phyloP scores from a whole-genome alignment of 441 rosid genomes.

The Corymbia citriodora region DNA sequence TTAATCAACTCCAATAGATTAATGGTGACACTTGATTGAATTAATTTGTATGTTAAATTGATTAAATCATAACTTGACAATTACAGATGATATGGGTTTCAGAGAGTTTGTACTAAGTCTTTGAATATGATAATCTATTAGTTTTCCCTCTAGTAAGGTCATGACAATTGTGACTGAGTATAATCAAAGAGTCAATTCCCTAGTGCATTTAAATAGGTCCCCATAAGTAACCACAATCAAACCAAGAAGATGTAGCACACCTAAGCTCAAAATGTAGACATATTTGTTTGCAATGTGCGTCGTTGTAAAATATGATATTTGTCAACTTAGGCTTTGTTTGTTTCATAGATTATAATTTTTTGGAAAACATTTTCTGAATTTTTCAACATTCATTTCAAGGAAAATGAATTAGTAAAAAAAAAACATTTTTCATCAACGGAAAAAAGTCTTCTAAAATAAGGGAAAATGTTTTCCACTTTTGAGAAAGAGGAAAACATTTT shows the following conservation, averaged over 20 bases:
- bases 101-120: neutral
- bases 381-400: no score
- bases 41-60: no score
- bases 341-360: no score
- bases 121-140: accelerated
- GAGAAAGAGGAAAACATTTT: no score
- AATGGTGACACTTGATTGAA: accelerated
- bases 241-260: neutral
- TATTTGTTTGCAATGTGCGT: accelerated
- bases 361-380: no score
- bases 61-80: neutral
- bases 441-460: no score
- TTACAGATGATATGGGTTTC: neutral
- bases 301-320: accelerated
- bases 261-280: neutral
- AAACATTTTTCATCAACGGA: no score
- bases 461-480: no score
- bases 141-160: neutral
- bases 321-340: neutral
- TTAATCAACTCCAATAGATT: accelerated
- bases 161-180: accelerated
- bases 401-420: no score
- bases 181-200: accelerated
- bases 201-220: accelerated
- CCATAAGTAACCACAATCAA: accelerated